phyloP scores from a whole-genome alignment of 139 green algal genomes.

The Tetradesmus lagerheimii region DNA sequence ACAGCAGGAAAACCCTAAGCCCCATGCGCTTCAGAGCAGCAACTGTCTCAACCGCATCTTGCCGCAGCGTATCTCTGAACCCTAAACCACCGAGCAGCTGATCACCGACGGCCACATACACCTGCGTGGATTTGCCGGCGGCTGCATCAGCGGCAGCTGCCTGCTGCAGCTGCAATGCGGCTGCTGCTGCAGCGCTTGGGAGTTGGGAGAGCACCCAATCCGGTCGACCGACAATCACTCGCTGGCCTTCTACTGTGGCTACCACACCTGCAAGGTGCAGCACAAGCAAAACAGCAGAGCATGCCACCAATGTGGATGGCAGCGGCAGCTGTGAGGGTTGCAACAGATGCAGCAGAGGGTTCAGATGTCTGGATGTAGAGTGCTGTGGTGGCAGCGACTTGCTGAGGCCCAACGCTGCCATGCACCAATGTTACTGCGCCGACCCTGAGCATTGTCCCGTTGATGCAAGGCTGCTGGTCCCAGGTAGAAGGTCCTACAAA shows the following conservation, averaged over 20 bases:
- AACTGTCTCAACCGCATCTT: slow-evolving; percentile 74
- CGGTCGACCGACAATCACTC: slow-evolving; percentile 77
- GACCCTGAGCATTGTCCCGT: too few species aligned
- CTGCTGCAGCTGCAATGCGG: not conserved
- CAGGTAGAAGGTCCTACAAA: too few species aligned
- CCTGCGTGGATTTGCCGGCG: slow-evolving; percentile 14
- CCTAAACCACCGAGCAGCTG: slow-evolving; percentile 77
- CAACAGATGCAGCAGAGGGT: not conserved
- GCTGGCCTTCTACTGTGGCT: slow-evolving; percentile 61
- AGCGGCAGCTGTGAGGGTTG: not conserved
- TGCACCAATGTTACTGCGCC: too few species aligned
- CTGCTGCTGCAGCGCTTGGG: not conserved
- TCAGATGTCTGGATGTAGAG: too few species aligned
- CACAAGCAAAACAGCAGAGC: not conserved
- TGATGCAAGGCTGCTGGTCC: too few species aligned
- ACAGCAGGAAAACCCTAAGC: slow-evolving; percentile 81
- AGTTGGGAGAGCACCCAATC: slow-evolving; percentile 77
- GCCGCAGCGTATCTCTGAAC: slow-evolving; percentile 78
- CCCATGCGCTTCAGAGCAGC: slow-evolving; percentile 68
- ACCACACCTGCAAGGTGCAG: slow-evolving; percentile 30
- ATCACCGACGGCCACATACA: slow-evolving; percentile 52
- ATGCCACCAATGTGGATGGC: too few species aligned
- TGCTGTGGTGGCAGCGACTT: too few species aligned
- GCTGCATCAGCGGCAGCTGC: not conserved
- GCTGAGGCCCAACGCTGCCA: too few species aligned